Base-by-base conservation (phyloP, 371 early-diverging fungal genomes). In the Syncephalastrum sp. region DNA sequence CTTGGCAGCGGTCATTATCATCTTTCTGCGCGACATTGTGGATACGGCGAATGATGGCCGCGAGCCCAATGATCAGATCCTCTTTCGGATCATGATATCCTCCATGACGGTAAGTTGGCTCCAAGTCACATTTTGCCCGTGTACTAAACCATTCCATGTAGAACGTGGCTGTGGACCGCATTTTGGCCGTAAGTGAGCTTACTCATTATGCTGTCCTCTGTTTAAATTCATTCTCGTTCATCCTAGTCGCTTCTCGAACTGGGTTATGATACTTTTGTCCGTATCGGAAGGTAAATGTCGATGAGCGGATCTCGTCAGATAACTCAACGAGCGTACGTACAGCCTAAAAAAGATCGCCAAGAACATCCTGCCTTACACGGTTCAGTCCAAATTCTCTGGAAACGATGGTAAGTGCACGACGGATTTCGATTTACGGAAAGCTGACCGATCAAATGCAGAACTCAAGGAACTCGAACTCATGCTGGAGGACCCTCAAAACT, bases 141-240 rank as follows among this genome's bases (percentile, higher is more conserved):
- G 7, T 43, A 38, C 19, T 43, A 23, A 43, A 16, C 43, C 13
- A n/a, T 29, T 17, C 21, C 12, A 21, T 42, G 19, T 56, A 73
- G 72, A 91, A 91, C 63, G 92, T 94, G 5, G 96, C 96, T 4
- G 96, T 96, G 3, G 96, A 96, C 67, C 83, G 92, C 41, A 90
- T 96, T 50, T 69, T 96, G 19, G 61, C 59, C 64, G 82, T 76
- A 71, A 63, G 47, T 46, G 21, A 10, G 5, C 16, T 7, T 14
- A 41, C 5, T n/a, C 4, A 4, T 38, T 3, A 8, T n/a, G 4
- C 19, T 41, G 4, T 23, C 5, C 13, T 19, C 7, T 7, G 27
- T 27, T 52, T 47, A 47, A 43, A 8, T 42, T 24, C 27, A 33
- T 21, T 2, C 46, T 38, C 38, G 10, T 17, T 14, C 64, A 57